phyloP scores from a whole-genome alignment of 768 basidiomycete genomes.

The Glaciozyma antarctica region DNA sequence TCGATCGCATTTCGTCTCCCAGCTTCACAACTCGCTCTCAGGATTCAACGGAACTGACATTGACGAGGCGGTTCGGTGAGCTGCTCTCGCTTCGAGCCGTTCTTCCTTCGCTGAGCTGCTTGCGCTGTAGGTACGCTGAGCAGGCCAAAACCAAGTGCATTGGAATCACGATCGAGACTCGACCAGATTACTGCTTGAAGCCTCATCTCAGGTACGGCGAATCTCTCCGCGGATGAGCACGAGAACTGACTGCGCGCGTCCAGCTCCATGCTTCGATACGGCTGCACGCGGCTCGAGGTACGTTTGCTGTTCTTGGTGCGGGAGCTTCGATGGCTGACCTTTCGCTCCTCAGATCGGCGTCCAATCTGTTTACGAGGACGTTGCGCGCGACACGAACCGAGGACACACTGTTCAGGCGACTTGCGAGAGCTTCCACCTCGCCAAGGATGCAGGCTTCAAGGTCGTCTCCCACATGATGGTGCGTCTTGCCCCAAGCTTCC shows the following conservation, averaged over 20 bases:
- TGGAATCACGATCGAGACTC: constrained; percentile 96
- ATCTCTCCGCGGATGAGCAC: constrained; percentile 2
- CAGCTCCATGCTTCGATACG: constrained; percentile 97
- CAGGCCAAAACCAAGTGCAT: constrained; percentile 97
- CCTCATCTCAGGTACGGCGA: constrained; percentile 72
- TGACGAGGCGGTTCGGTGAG: constrained; percentile 84
- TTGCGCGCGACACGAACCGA: constrained; percentile 95
- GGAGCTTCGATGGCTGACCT: not conserved
- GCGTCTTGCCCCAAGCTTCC: not conserved
- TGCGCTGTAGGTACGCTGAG: constrained; percentile 65
- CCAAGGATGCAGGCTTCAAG: constrained; percentile 98
- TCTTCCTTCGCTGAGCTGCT: not conserved
- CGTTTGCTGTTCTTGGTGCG: not conserved
- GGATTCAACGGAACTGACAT: constrained; percentile 85
- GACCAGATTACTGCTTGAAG: constrained; percentile 93
- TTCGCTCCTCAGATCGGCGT: constrained; percentile 60
- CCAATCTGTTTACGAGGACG: constrained; percentile 98
- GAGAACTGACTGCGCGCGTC: constrained; percentile 4
- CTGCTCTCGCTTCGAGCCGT: not conserved
- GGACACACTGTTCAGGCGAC: constrained; percentile 98
- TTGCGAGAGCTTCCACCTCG: constrained; percentile 90
- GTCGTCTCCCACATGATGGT: constrained; percentile 97
- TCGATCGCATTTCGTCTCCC: constrained; percentile 82
- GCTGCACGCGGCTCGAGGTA: constrained; percentile 87
- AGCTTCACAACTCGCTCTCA: constrained; percentile 90